Evolutionary conservation across 2,329 filamentous ascomycete genomes (phyloP).

Genomic region (Ascochyta lentis): DNA sequence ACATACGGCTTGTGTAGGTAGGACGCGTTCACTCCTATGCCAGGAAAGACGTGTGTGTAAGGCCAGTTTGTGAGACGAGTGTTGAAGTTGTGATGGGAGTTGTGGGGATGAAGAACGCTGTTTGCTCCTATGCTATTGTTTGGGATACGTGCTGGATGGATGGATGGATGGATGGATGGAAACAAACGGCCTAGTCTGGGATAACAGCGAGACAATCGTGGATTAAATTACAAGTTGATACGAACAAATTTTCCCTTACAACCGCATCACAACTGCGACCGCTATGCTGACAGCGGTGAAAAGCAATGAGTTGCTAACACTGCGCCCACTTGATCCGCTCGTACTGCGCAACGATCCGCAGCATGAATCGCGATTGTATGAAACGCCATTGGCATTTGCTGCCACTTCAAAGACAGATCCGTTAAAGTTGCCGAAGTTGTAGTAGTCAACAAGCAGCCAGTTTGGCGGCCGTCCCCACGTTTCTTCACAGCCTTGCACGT

Average conservation of each 20-base stretch:
- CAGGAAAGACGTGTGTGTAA: no score
- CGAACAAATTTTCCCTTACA: neutral
- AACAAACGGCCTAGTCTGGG: no score
- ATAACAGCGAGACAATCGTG: no score
- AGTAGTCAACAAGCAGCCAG: slow-evolving; percentile 48
- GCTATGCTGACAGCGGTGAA: neutral
- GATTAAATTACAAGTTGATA: no score
- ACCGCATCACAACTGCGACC: neutral
- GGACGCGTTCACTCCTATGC: no score
- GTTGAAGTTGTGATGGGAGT: no score
- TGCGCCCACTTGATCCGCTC: neutral
- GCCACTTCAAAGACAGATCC: slow-evolving; percentile 47
- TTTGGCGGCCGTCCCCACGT: slow-evolving; percentile 45
- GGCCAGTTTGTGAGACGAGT: no score
- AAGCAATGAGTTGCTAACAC: neutral
- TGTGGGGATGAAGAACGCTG: no score
- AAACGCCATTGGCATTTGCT: slow-evolving; percentile 59
- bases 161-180: no score
- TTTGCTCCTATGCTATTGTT: no score
- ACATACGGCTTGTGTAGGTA: no score
- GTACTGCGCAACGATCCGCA: slow-evolving; percentile 26
- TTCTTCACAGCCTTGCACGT: slow-evolving; percentile 34
- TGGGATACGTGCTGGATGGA: no score
- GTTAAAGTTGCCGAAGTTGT: slow-evolving; percentile 43
- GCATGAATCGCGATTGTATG: slow-evolving; percentile 29